Conservation (phyloP, 306 rosid species). For the Pterocarpus santalinus region DNA sequence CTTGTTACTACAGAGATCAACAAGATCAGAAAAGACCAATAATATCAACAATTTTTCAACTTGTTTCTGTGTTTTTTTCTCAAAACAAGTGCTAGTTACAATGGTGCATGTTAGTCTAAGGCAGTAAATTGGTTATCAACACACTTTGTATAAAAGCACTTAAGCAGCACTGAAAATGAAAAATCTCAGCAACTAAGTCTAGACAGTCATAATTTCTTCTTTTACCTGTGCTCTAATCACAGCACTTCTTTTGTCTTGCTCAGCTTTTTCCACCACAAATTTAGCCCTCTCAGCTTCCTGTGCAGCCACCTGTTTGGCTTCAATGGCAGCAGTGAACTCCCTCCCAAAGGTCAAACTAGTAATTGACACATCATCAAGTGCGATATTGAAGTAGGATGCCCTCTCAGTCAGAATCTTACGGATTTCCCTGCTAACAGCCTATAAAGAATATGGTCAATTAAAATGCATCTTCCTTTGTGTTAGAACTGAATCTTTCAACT, state of each 20-base stretch:
- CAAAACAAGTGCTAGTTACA: background rate
- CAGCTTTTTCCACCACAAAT: conserved; percentile 89
- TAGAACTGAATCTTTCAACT: conserved; percentile 24
- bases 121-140: background rate
- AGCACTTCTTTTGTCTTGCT: conserved; percentile 92
- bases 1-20: background rate
- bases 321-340: conserved; percentile 92
- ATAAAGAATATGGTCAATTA: conserved; percentile 32
- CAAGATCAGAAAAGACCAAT: conserved; percentile 17
- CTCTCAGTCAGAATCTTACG: conserved; percentile 80
- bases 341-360: conserved; percentile 76
- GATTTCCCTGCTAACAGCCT: conserved; percentile 93
- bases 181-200: conserved; percentile 10
- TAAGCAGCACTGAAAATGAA: background rate
- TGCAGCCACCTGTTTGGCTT: conserved; percentile 97
- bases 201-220: too few species aligned
- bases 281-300: conserved; percentile 98
- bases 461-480: background rate
- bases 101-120: conserved; percentile 24
- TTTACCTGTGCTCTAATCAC: conserved; percentile 86
- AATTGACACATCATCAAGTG: conserved; percentile 92
- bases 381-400: conserved; percentile 85
- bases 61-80: background rate
- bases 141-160: too few species aligned
- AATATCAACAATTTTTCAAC: background rate